A percentile compares a stretch with the other conserved stretches of the same genome.
Evolutionary conservation across 164 flowering plant species (phyloP).

Genomic region (Liriodendron chinense): DNA sequence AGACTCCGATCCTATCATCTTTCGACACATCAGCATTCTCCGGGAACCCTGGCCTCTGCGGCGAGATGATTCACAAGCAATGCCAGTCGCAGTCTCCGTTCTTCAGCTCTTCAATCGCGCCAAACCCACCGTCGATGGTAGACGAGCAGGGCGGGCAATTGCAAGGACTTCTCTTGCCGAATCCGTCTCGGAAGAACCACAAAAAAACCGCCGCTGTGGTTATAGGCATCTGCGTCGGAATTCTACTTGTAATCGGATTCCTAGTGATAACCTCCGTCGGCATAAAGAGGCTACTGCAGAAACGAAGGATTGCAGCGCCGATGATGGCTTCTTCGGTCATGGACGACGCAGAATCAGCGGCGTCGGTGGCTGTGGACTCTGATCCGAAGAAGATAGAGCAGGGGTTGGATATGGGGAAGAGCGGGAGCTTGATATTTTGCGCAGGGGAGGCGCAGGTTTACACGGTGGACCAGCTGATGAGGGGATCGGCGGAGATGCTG

Average conservation of each 20-base stretch:
- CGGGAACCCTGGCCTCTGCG: conserved; percentile 69
- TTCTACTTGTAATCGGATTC: conserved; percentile 26
- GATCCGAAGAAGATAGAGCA: conserved; percentile 36
- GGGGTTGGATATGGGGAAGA: conserved; percentile 42
- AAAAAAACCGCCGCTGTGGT: conserved; percentile 20
- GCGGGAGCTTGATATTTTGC: conserved; percentile 76
- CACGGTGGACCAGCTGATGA: conserved; percentile 83
- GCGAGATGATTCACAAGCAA: conserved; percentile 55
- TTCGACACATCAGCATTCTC: conserved; percentile 42
- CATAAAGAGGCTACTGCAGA: background rate
- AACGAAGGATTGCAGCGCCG: background rate
- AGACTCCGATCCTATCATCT: conserved; percentile 43
- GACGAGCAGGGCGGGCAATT: conserved; percentile 22
- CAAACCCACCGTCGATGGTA: conserved; percentile 20
- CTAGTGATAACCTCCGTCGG: conserved; percentile 21
- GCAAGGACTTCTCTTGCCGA: conserved; percentile 30
- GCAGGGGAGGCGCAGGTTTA: conserved; percentile 76
- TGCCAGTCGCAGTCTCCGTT: conserved; percentile 49
- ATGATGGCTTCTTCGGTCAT: background rate
- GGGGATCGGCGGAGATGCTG: conserved; percentile 85
- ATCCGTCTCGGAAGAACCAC: conserved; percentile 22
- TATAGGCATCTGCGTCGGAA: conserved; percentile 40
- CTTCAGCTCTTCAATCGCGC: conserved; percentile 27
- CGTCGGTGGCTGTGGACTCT: conserved; percentile 12
- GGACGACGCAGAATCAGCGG: background rate